These are phyloP conservation scores for Metschnikowia gelsemii DNA, from an alignment of 805 yeast species.

Conservation along the genomic window DNA sequence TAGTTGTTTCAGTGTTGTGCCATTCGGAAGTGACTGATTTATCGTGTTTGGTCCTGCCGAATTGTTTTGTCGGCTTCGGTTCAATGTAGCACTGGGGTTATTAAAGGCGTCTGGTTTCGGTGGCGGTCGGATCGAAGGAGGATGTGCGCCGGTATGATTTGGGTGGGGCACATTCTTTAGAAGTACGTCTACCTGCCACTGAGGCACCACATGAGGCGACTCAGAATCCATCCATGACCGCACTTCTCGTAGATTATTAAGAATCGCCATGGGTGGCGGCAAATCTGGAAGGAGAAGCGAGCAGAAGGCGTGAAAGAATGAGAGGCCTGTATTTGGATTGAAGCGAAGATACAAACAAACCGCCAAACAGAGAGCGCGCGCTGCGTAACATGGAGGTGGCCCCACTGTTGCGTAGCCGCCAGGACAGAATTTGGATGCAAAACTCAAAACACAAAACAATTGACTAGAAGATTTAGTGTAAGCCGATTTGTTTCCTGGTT, in stretches of 20 bases:
- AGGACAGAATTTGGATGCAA: no score
- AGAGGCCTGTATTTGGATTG: constrained; percentile 2
- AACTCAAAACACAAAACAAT: no score
- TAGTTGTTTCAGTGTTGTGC: not conserved
- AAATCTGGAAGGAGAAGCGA: not conserved
- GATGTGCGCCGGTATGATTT: constrained; percentile 1
- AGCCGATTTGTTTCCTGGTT: no score
- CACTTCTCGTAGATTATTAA: constrained; percentile 20
- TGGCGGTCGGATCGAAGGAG: constrained; percentile 4
- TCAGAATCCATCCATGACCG: constrained; percentile 18
- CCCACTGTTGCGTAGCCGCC: no score
- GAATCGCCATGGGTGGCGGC: constrained; percentile 18
- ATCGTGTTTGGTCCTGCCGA: not conserved
- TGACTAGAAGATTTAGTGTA: no score
- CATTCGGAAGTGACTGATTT: not conserved
- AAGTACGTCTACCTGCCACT: constrained; percentile 13
- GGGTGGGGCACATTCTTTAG: constrained; percentile 2
- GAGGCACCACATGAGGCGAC: constrained; percentile 14
- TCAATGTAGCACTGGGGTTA: not conserved
- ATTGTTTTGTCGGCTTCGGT: not conserved
- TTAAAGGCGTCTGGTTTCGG: not conserved
- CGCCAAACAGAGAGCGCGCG: constrained; percentile 1
- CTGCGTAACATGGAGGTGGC: no score
- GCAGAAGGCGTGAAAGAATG: not conserved
- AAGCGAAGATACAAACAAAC: not conserved